Conservation (phyloP, 2,329 filamentous ascomycete genomes). For the Fusarium nygamai region DNA sequence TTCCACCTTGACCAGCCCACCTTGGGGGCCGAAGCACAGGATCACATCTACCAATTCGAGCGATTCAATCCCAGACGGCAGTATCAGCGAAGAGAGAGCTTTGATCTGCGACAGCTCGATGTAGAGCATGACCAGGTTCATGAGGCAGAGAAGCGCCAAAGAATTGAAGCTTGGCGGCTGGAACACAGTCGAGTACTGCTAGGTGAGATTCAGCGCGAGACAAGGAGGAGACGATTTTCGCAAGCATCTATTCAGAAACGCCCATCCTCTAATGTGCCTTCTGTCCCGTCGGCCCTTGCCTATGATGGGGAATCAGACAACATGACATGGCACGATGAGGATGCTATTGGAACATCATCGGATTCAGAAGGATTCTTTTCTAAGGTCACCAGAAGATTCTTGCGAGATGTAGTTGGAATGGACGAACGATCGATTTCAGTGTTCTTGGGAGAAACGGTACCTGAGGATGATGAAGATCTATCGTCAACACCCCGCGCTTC, state of each 20-base stretch:
- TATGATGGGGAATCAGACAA: slow-evolving; percentile 51
- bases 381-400: slow-evolving; percentile 84
- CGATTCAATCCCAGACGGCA: slow-evolving; percentile 79
- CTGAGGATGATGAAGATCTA: slow-evolving; percentile 59
- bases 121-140: slow-evolving; percentile 65
- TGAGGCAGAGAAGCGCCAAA: slow-evolving; percentile 78
- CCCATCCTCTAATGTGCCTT: slow-evolving; percentile 43
- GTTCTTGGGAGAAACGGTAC: slow-evolving; percentile 84
- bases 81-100: slow-evolving; percentile 62
- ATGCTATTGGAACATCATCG: slow-evolving; percentile 54
- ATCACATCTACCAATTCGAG: slow-evolving; percentile 91
- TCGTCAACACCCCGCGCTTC: slow-evolving; percentile 60
- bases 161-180: slow-evolving; percentile 91
- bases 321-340: slow-evolving; percentile 65
- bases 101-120: slow-evolving; percentile 62
- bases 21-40: slow-evolving; percentile 70
- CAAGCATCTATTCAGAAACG: slow-evolving; percentile 57
- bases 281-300: slow-evolving; percentile 39
- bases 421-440: slow-evolving; percentile 87
- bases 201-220: slow-evolving; percentile 90
- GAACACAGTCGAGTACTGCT: slow-evolving; percentile 88
- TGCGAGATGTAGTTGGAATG: slow-evolving; percentile 89
- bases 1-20: slow-evolving; percentile 74
- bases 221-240: slow-evolving; percentile 72
- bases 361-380: slow-evolving; percentile 79